phyloP scores from a whole-genome alignment of 108 stramenopile species.

The Pseudonitzschia delicatissima region DNA sequence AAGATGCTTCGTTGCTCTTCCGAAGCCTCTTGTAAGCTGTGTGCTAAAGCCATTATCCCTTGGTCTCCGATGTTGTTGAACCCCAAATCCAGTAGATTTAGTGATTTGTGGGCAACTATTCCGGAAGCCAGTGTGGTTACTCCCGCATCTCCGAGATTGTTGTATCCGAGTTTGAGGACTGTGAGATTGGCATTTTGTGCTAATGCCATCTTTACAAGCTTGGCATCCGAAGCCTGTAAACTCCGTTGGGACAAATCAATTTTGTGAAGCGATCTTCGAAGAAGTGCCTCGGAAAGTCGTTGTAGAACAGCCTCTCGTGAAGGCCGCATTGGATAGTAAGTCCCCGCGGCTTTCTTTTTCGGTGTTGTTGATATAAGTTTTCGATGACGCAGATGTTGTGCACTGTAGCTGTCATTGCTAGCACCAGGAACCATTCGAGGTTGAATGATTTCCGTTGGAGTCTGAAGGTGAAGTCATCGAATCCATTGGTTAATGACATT shows the following conservation, averaged over 20 bases:
- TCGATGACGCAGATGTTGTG: no score
- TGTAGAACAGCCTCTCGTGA: constrained; percentile 56
- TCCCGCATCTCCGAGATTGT: constrained; percentile 69
- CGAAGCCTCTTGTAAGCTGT: constrained; percentile 35
- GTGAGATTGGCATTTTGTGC: constrained; percentile 69
- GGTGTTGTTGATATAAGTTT: no score
- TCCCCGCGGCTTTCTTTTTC: no score
- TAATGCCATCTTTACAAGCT: constrained; percentile 65
- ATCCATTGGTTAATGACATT: no score
- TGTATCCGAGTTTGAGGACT: constrained; percentile 82
- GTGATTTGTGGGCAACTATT: constrained; percentile 53
- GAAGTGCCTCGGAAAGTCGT: constrained; percentile 57
- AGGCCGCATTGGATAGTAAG: constrained; percentile 18
- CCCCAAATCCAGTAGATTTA: constrained; percentile 70
- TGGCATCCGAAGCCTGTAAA: constrained; percentile 60
- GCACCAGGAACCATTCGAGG: no score
- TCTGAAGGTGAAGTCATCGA: no score
- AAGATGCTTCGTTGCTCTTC: constrained; percentile 13
- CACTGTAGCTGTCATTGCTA: no score
- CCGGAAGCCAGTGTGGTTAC: constrained; percentile 42
- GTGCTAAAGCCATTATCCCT: constrained; percentile 65
- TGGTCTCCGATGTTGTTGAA: constrained; percentile 84
- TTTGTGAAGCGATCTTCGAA: constrained; percentile 52
- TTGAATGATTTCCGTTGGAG: no score
- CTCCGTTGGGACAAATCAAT: constrained; percentile 83